Percentiles rank a stretch among this genome's conserved stretches.
phyloP scores from a whole-genome alignment of 768 basidiomycete genomes.

The Pisolithus tinctorius region DNA sequence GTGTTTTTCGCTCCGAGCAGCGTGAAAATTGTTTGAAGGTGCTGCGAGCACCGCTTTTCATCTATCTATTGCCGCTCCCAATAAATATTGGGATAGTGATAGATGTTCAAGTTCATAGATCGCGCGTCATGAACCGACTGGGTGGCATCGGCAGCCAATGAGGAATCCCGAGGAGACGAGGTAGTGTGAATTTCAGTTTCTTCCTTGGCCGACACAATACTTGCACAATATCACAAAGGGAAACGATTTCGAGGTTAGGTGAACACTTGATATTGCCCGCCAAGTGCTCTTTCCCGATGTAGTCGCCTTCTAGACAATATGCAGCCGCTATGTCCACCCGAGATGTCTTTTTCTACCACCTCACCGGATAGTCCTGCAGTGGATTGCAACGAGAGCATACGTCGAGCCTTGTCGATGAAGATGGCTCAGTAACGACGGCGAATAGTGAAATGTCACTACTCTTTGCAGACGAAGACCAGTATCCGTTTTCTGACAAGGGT shows the following conservation, averaged over 20 bases:
- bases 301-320: constrained; percentile 8
- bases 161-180: constrained; percentile 86
- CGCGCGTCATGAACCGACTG: constrained; percentile 77
- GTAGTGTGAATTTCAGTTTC: constrained; percentile 34
- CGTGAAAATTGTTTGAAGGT: constrained; percentile 67
- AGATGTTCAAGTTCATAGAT: constrained; percentile 88
- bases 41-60: neutral
- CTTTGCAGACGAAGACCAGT: too few species aligned
- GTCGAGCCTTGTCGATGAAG: too few species aligned
- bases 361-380: too few species aligned
- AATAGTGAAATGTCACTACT: too few species aligned
- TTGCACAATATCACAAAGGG: too few species aligned
- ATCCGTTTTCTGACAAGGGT: too few species aligned
- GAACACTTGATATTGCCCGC: too few species aligned
- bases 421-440: constrained; percentile 14
- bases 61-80: constrained; percentile 2
- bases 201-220: too few species aligned
- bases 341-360: constrained; percentile 8
- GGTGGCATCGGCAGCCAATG: constrained; percentile 85
- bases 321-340: constrained; percentile 19
- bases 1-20: constrained; percentile 80
- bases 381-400: constrained; percentile 6
- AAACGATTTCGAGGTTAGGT: too few species aligned
- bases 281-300: too few species aligned
- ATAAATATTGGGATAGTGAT: constrained; percentile 91